phyloP scores from a whole-genome alignment of 2,329 filamentous ascomycete species.

The Magnaporthiopsis poae region DNA sequence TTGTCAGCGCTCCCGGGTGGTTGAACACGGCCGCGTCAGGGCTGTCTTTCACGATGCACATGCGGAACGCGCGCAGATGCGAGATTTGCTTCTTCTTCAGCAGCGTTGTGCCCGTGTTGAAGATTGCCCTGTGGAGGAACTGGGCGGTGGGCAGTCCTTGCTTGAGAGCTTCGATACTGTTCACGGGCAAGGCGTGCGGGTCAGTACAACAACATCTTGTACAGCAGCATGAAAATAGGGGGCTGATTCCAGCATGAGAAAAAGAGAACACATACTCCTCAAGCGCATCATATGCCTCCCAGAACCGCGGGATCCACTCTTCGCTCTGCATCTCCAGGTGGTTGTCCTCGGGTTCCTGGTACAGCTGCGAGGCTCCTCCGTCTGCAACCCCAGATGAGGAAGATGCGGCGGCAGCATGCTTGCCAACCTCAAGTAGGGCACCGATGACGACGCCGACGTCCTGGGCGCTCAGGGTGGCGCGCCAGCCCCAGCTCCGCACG shows the following conservation, averaged over 20 bases:
- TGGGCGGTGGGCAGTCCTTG: slow-evolving; percentile 73
- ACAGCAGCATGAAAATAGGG: slow-evolving; percentile 13
- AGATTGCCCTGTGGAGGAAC: slow-evolving; percentile 81
- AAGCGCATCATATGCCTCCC: slow-evolving; percentile 63
- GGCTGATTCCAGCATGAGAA: too few relatives aligned
- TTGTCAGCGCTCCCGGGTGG: slow-evolving; percentile 84
- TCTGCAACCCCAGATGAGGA: slow-evolving; percentile 20
- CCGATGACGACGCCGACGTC: slow-evolving; percentile 90
- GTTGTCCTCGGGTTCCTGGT: slow-evolving; percentile 37
- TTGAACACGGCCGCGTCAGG: slow-evolving; percentile 86
- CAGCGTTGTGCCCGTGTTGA: slow-evolving; percentile 80
- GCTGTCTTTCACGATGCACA: slow-evolving; percentile 91
- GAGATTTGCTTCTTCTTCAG: slow-evolving; percentile 91
- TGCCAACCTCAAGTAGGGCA: slow-evolving; percentile 85
- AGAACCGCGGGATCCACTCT: slow-evolving; percentile 59
- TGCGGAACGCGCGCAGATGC: slow-evolving; percentile 82
- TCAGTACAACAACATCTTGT: slow-evolving; percentile 22
- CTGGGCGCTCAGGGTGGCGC: slow-evolving; percentile 82
- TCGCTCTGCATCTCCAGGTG: slow-evolving; percentile 45
- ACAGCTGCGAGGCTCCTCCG: slow-evolving; percentile 24
- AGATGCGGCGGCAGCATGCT: slow-evolving; percentile 30
- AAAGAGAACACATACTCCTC: slow-evolving; percentile 44
- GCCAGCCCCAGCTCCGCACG: slow-evolving; percentile 94
- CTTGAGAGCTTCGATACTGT: slow-evolving; percentile 65
- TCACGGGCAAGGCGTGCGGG: slow-evolving; percentile 35